Conservation (phyloP, 2,329 filamentous ascomycete species). For the Talaromyces sp. region DNA sequence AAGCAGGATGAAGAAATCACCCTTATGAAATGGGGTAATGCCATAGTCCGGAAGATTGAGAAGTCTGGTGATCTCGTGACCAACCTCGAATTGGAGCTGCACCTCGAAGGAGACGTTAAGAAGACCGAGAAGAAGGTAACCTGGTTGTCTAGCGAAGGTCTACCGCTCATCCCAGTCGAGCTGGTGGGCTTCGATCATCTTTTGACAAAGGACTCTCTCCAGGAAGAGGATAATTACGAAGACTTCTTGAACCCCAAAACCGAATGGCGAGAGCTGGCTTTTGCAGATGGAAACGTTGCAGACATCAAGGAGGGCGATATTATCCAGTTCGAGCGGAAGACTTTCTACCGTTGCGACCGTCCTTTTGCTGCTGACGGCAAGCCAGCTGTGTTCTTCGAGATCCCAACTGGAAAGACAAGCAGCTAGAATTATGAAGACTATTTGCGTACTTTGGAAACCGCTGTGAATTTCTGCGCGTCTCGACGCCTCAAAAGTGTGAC, state of each 20-base stretch:
- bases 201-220: slow-evolving; percentile 89
- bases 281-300: slow-evolving; percentile 75
- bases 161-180: slow-evolving; percentile 74
- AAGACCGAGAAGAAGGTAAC: slow-evolving; percentile 95
- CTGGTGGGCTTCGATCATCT: slow-evolving; percentile 94
- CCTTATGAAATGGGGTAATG: slow-evolving; percentile 87
- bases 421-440: not conserved
- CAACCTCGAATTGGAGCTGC: slow-evolving; percentile 72
- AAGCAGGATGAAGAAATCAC: slow-evolving; percentile 86
- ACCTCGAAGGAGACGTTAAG: slow-evolving; percentile 89
- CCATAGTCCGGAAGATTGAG: slow-evolving; percentile 47
- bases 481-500: not conserved
- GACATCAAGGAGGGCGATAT: slow-evolving; percentile 81
- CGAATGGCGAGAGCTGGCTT: slow-evolving; percentile 65
- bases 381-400: slow-evolving; percentile 62
- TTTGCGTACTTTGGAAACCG: not conserved
- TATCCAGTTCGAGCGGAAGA: slow-evolving; percentile 90
- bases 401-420: slow-evolving; percentile 58
- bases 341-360: slow-evolving; percentile 80
- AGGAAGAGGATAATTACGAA: slow-evolving; percentile 80
- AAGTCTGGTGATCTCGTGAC: slow-evolving; percentile 54
- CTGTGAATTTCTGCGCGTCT: not conserved
- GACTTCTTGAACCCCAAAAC: slow-evolving; percentile 75
- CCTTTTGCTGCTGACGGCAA: slow-evolving; percentile 52
- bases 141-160: slow-evolving; percentile 73